These are phyloP conservation scores for Gymnopus androsaceus DNA, from an alignment of 1,284 basidiomycete species.

Conservation along the genomic window DNA sequence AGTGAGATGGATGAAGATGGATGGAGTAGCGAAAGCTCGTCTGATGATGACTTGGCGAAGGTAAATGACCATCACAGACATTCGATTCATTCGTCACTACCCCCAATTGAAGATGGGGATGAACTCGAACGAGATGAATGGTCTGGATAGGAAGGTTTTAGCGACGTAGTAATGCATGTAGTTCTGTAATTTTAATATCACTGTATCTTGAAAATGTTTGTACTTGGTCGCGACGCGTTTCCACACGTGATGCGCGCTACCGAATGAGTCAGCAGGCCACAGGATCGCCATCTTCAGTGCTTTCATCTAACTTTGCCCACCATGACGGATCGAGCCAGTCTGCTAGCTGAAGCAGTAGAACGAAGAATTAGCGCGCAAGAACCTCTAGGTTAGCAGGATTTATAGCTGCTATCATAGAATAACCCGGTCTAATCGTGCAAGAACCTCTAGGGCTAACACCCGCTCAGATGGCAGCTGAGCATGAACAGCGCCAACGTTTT, in stretches of 20 bases:
- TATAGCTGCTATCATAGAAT: slow-evolving; percentile 56
- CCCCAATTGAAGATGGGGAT: not conserved
- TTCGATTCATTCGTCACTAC: not conserved
- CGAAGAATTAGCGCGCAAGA: slow-evolving; percentile 34
- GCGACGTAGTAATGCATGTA: no score
- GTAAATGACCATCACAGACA: slow-evolving; percentile 9
- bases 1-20: slow-evolving; percentile 36
- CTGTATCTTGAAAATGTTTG: no score
- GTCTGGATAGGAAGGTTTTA: not conserved
- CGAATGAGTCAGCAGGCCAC: no score
- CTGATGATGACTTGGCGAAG: slow-evolving; percentile 47
- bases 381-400: no score
- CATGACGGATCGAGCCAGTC: no score
- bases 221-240: no score
- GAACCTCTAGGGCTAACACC: slow-evolving; percentile 29
- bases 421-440: slow-evolving; percentile 35
- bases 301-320: no score
- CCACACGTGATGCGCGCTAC: not conserved
- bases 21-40: slow-evolving; percentile 73
- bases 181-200: not conserved
- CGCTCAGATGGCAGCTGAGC: slow-evolving; percentile 38
- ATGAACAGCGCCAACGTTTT: slow-evolving; percentile 68
- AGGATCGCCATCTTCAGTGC: no score
- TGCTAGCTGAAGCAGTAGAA: slow-evolving; percentile 48
- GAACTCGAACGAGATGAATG: slow-evolving; percentile 3